Conservation (phyloP, 1,284 basidiomycete genomes). For the Inonotus hispidus region DNA sequence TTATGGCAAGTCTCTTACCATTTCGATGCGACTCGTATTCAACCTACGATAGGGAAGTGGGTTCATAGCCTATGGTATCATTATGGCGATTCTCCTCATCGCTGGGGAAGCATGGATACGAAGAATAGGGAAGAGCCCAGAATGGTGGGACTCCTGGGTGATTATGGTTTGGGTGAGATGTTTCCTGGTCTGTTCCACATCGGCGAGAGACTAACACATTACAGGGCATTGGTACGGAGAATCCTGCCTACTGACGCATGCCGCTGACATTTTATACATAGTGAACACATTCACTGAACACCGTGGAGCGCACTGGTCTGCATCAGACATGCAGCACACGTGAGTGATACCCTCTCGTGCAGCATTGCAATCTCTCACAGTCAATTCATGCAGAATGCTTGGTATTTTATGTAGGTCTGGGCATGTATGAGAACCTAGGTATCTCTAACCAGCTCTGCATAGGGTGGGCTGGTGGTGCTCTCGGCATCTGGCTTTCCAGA, state of each 20-base stretch:
- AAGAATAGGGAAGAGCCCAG: conserved; percentile 68
- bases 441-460: conserved; percentile 9
- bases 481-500: conserved; percentile 83
- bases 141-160: conserved; percentile 88
- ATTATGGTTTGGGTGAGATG: conserved; percentile 80
- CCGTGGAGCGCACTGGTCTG: conserved; percentile 75
- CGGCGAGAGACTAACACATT: background rate
- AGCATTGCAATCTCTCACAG: background rate
- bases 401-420: conserved; percentile 52
- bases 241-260: background rate
- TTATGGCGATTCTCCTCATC: conserved; percentile 81
- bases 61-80: conserved; percentile 82
- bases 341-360: conserved; percentile 33
- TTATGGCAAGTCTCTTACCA: conserved; percentile 54
- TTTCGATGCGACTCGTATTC: background rate
- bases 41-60: conserved; percentile 51
- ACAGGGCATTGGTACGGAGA: conserved; percentile 54
- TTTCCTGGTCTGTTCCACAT: background rate
- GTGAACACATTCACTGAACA: conserved; percentile 96
- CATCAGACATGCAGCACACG: conserved; percentile 95
- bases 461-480: conserved; percentile 90
- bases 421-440: conserved; percentile 2
- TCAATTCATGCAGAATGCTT: conserved; percentile 34
- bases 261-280: conserved; percentile 24
- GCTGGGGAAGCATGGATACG: conserved; percentile 82